Conservation (phyloP, 768 basidiomycete genomes). For the Tricholoma sp. region DNA sequence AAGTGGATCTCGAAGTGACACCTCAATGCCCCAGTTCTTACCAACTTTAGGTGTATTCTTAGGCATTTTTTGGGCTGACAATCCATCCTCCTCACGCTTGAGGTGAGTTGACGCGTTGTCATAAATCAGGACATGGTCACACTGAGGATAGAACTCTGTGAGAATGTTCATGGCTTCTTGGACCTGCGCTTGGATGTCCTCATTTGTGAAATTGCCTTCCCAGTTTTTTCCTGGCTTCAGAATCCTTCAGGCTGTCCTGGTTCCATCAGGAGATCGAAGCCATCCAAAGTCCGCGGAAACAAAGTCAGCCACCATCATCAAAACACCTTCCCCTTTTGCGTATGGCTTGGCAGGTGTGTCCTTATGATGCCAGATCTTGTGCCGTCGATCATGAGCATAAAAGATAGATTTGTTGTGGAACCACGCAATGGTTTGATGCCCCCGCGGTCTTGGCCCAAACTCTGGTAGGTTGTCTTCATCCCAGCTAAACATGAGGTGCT, state of each 20-base stretch:
- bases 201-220: not conserved
- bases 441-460: not conserved
- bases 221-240: not conserved
- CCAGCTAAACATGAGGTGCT: slow-evolving; percentile 1
- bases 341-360: not conserved
- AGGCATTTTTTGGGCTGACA: not conserved
- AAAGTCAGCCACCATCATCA: not conserved
- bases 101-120: not conserved
- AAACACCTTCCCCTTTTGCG: no score
- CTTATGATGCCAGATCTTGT: not conserved
- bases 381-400: not conserved
- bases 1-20: slow-evolving; percentile 3
- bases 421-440: not conserved
- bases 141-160: not conserved
- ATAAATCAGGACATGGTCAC: not conserved
- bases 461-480: slow-evolving; percentile 6
- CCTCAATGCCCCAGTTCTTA: slow-evolving; percentile 16
- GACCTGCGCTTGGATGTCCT: not conserved
- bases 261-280: not conserved
- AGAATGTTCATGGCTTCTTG: not conserved
- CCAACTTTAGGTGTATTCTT: slow-evolving; percentile 10
- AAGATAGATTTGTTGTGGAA: not conserved
- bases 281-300: not conserved
- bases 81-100: not conserved
- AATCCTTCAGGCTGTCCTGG: not conserved